Percentiles rank a stretch among this genome's conserved stretches.
These are phyloP conservation scores for Colletotrichum sp. DNA, from an alignment of 2,329 filamentous ascomycete species.

Conservation along the genomic window DNA sequence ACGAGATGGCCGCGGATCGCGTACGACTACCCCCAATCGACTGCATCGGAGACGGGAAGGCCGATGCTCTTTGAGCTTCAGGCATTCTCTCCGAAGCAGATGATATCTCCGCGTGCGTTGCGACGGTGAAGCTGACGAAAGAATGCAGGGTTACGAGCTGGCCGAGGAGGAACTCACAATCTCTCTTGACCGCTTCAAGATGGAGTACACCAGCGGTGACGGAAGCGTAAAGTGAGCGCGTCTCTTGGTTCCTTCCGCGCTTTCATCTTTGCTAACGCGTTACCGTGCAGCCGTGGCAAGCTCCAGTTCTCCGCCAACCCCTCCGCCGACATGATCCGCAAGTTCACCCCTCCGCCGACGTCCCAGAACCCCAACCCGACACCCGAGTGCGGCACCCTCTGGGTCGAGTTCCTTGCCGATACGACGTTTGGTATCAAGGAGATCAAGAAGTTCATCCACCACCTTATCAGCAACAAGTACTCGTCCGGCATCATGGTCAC, in stretches of 20 bases:
- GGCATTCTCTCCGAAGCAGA: background rate
- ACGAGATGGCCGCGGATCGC: constrained; percentile 93
- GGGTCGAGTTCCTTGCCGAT: constrained; percentile 89
- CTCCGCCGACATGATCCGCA: constrained; percentile 81
- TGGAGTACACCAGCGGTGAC: constrained; percentile 72
- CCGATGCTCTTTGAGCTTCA: background rate
- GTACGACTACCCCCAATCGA: constrained; percentile 57
- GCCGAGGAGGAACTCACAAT: constrained; percentile 89
- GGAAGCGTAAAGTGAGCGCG: constrained; percentile 76
- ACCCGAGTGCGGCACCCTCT: constrained; percentile 84
- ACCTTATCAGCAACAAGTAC: constrained; percentile 80
- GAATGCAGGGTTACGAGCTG: constrained; percentile 86
- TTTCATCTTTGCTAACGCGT: background rate
- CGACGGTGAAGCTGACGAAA: constrained; percentile 21
- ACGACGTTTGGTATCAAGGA: constrained; percentile 87
- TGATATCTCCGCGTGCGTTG: background rate
- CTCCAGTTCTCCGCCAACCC: constrained; percentile 91
- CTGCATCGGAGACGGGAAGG: no score
- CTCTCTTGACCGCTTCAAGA: constrained; percentile 80
- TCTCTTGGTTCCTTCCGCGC: background rate
- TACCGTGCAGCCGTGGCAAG: constrained; percentile 69
- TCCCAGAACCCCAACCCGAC: constrained; percentile 71
- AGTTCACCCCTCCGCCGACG: constrained; percentile 78
- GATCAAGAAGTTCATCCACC: constrained; percentile 86
- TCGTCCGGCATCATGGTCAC: constrained; percentile 92